These are phyloP conservation scores for Aureobasidium lini DNA, from an alignment of 2,329 filamentous ascomycete species.

Conservation along the genomic window DNA sequence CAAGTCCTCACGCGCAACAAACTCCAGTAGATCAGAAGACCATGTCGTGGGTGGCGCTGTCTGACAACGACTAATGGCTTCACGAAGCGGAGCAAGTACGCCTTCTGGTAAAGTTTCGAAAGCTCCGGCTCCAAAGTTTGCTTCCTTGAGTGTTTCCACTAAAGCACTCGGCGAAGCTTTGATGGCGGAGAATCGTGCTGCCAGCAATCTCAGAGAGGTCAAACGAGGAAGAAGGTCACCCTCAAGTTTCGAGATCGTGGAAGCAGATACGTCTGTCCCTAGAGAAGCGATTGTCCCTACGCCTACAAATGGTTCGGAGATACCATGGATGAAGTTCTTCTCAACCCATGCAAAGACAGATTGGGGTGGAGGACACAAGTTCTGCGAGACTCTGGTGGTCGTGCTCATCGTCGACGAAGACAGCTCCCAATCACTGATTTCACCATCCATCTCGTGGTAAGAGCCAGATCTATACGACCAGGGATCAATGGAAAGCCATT, in stretches of 20 bases:
- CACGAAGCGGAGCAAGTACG: constrained; percentile 70
- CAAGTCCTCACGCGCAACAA: constrained; percentile 78
- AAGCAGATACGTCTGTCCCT: constrained; percentile 9
- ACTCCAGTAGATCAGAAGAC: constrained; percentile 60
- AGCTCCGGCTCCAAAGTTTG: constrained; percentile 58
- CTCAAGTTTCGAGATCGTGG: not conserved
- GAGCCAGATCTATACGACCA: constrained; percentile 49
- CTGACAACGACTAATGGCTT: constrained; percentile 79
- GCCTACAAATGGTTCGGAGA: constrained; percentile 19
- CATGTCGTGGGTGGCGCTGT: constrained; percentile 72
- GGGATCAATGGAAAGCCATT: constrained; percentile 68
- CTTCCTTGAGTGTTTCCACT: constrained; percentile 58
- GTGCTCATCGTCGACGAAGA: constrained; percentile 26
- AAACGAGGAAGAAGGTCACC: constrained; percentile 1
- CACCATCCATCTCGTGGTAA: constrained; percentile 56
- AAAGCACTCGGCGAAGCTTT: constrained; percentile 15
- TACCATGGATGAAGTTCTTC: constrained; percentile 17
- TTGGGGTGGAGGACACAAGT: not conserved
- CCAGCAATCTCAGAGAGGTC: not conserved
- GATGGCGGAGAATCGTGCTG: not conserved
- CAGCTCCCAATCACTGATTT: constrained; percentile 33
- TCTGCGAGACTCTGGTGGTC: not conserved
- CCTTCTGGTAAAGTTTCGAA: constrained; percentile 82
- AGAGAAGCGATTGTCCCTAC: constrained; percentile 21
- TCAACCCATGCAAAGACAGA: constrained; percentile 25